These are phyloP conservation scores for Colletotrichum paranaense DNA, from an alignment of 2,329 filamentous ascomycete genomes.

Conservation along the genomic window DNA sequence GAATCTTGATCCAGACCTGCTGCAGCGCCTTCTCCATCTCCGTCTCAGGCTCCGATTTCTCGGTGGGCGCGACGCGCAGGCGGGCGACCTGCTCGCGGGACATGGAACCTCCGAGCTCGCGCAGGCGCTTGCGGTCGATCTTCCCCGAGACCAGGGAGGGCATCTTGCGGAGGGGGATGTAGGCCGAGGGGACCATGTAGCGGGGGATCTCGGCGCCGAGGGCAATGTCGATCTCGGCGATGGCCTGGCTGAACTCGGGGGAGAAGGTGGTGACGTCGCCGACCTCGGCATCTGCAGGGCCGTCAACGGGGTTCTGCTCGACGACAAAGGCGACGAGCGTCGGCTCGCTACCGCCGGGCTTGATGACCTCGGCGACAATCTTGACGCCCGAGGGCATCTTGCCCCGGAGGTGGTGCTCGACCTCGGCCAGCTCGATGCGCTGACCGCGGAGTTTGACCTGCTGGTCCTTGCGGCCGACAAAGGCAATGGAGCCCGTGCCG, in stretches of 20 bases:
- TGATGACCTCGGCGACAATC: constrained; percentile 61
- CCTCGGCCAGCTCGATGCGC: constrained; percentile 69
- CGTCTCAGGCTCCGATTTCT: constrained; percentile 50
- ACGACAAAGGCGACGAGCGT: constrained; percentile 59
- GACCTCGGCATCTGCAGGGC: constrained; percentile 22
- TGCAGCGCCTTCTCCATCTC: constrained; percentile 51
- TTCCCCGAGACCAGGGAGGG: constrained; percentile 61
- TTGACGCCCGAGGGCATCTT: constrained; percentile 55
- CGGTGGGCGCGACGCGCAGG: constrained; percentile 43
- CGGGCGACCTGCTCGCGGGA: constrained; percentile 53
- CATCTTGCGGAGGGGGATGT: constrained; percentile 57
- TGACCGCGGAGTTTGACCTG: constrained; percentile 76
- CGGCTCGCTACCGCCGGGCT: constrained; percentile 55
- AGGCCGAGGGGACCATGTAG: constrained; percentile 62
- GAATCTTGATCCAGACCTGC: constrained; percentile 50
- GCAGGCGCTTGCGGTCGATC: constrained; percentile 60
- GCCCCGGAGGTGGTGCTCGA: constrained; percentile 61
- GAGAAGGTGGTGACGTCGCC: constrained; percentile 44
- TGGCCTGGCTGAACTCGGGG: constrained; percentile 44
- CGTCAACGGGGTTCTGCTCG: constrained; percentile 44
- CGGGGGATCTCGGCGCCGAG: constrained; percentile 50
- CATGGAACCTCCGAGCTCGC: constrained; percentile 55
- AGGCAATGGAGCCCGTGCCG: constrained; percentile 64
- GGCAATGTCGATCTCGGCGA: constrained; percentile 44
- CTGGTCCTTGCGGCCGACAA: constrained; percentile 73